Percentiles rank a stretch among this genome's conserved stretches.
Conservation (phyloP, 2,329 filamentous ascomycete species). For the Nothopassalora personata region DNA sequence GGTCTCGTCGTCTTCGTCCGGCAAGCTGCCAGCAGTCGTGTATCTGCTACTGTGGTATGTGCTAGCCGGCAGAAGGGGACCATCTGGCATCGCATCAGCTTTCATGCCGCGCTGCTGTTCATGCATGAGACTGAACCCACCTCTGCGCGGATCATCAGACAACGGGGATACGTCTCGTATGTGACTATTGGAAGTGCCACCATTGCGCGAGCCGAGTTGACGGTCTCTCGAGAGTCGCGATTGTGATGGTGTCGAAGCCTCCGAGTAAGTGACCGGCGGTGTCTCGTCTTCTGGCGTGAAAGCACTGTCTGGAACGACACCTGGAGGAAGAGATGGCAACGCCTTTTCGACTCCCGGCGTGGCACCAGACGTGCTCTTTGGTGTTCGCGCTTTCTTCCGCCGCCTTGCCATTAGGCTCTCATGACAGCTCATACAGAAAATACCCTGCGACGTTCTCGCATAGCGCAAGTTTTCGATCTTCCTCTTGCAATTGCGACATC, state of each 20-base stretch:
- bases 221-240: slow-evolving; percentile 29
- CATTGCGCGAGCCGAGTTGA: slow-evolving; percentile 24
- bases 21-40: slow-evolving; percentile 59
- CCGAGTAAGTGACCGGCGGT: slow-evolving; percentile 56
- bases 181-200: slow-evolving; percentile 22
- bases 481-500: slow-evolving; percentile 95
- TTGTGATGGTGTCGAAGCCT: slow-evolving; percentile 63
- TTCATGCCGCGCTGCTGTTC: slow-evolving; percentile 22
- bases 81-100: slow-evolving; percentile 40
- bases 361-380: slow-evolving; percentile 51
- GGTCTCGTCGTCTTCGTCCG: slow-evolving; percentile 55
- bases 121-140: slow-evolving; percentile 25
- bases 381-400: slow-evolving; percentile 70
- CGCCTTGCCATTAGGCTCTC: slow-evolving; percentile 92
- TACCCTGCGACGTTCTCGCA: slow-evolving; percentile 94
- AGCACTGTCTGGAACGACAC: slow-evolving; percentile 57
- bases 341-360: slow-evolving; percentile 63
- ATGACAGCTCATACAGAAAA: slow-evolving; percentile 99
- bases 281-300: slow-evolving; percentile 55
- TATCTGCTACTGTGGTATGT: slow-evolving; percentile 74
- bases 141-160: slow-evolving; percentile 31
- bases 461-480: slow-evolving; percentile 98
- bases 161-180: slow-evolving; percentile 33
- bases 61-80: slow-evolving; percentile 65
- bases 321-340: slow-evolving; percentile 81